A percentile compares a stretch with the other conserved stretches of the same genome.
Evolutionary conservation across 352 stramenopile species (phyloP).

Genomic region (Phytophthora sp.): DNA sequence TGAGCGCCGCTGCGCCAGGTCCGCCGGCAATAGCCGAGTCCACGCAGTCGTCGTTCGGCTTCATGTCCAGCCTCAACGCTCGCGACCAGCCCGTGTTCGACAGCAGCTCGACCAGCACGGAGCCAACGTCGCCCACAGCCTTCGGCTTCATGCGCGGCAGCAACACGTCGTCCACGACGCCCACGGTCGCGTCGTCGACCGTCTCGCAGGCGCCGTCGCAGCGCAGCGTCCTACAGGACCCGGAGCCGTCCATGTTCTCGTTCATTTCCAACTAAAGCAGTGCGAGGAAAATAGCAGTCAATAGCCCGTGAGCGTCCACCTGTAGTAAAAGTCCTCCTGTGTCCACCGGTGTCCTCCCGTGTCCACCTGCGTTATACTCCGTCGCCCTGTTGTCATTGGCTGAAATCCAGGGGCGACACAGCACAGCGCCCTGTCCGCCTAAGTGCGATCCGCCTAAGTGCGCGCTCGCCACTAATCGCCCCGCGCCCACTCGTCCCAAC

Average conservation of each 20-base stretch:
- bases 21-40: constrained; percentile 18
- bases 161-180: constrained; percentile 35
- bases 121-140: constrained; percentile 55
- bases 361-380: background rate
- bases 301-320: too few relatives aligned
- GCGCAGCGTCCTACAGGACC: constrained; percentile 27
- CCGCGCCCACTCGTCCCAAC: constrained; percentile 15
- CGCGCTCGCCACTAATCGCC: background rate
- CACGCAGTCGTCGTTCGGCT: constrained; percentile 55
- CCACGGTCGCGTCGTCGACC: constrained; percentile 31
- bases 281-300: too few relatives aligned
- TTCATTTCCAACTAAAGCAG: constrained; percentile 70
- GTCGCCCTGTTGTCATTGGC: background rate
- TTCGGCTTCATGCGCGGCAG: constrained; percentile 66
- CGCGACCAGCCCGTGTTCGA: constrained; percentile 20
- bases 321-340: background rate
- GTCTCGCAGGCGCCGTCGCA: constrained; percentile 30
- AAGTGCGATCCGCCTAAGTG: background rate
- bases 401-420: background rate
- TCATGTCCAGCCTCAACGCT: constrained; percentile 45
- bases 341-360: background rate
- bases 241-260: constrained; percentile 58
- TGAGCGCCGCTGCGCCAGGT: background rate
- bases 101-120: constrained; percentile 40
- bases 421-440: background rate